Conservation (phyloP, 345 rosid species). For the Eucalyptus tenuipes region DNA sequence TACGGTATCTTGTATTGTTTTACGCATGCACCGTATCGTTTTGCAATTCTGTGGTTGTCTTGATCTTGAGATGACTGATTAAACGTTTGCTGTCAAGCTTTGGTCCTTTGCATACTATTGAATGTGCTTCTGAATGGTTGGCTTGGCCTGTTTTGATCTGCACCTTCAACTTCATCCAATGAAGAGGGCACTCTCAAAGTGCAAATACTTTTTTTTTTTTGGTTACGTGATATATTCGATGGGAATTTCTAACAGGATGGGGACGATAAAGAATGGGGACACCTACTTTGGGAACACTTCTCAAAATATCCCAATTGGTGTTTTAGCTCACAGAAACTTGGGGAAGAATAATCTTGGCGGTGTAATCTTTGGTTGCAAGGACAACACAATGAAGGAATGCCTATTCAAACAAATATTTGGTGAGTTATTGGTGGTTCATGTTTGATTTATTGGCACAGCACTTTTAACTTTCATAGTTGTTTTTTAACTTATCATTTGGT, state of each 20-base stretch:
- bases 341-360: constrained; percentile 49
- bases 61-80: background rate
- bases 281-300: background rate
- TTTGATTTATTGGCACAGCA: background rate
- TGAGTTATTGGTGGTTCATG: constrained; percentile 8
- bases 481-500: background rate
- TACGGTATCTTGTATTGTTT: background rate
- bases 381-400: constrained; percentile 46
- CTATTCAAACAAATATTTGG: constrained; percentile 55
- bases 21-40: background rate
- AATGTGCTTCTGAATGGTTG: background rate
- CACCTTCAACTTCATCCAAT: background rate
- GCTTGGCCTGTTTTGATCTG: background rate
- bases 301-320: background rate
- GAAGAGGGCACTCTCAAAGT: background rate
- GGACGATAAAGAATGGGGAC: constrained; percentile 11
- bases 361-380: constrained; percentile 64
- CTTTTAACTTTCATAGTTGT: background rate
- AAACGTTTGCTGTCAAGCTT: background rate
- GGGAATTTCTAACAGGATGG: constrained; percentile 25
- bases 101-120: background rate
- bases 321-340: constrained; percentile 22
- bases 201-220: background rate
- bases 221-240: background rate
- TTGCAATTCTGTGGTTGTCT: background rate